Conservation (phyloP, 768 basidiomycete genomes). For the Mycena floridula region DNA sequence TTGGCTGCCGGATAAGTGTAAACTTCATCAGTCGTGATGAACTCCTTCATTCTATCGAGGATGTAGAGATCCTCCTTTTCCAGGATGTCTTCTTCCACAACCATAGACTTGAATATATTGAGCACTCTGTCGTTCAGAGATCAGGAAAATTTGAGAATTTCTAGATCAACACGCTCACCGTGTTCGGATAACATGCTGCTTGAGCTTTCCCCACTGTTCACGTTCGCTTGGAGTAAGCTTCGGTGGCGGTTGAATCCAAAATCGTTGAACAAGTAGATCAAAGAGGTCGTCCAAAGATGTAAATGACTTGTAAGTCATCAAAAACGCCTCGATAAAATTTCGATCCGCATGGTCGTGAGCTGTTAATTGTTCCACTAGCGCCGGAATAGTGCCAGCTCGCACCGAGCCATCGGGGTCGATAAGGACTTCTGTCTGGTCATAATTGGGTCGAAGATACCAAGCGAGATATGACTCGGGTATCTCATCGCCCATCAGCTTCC, state of each 20-base stretch:
- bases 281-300: slow-evolving; percentile 79
- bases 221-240: slow-evolving; percentile 55
- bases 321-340: slow-evolving; percentile 80
- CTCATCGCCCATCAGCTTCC: slow-evolving; percentile 23
- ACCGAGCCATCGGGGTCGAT: slow-evolving; percentile 83
- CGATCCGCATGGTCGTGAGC: slow-evolving; percentile 84
- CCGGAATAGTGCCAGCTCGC: slow-evolving; percentile 79
- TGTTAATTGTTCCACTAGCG: slow-evolving; percentile 85
- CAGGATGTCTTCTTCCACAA: slow-evolving; percentile 75
- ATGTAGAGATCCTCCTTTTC: slow-evolving; percentile 85
- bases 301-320: slow-evolving; percentile 96
- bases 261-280: slow-evolving; percentile 74
- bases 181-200: slow-evolving; percentile 82
- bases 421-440: slow-evolving; percentile 71
- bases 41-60: slow-evolving; percentile 76
- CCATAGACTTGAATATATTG: slow-evolving; percentile 87
- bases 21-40: slow-evolving; percentile 62
- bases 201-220: slow-evolving; percentile 77
- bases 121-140: too few species aligned
- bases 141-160: too few species aligned
- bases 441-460: slow-evolving; percentile 84
- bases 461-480: slow-evolving; percentile 42
- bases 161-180: too few species aligned
- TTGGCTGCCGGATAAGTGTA: slow-evolving; percentile 65
- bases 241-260: slow-evolving; percentile 69